Evolutionary conservation across 495 filamentous ascomycete species (phyloP).

Genomic region (Haplographium delicatum): DNA sequence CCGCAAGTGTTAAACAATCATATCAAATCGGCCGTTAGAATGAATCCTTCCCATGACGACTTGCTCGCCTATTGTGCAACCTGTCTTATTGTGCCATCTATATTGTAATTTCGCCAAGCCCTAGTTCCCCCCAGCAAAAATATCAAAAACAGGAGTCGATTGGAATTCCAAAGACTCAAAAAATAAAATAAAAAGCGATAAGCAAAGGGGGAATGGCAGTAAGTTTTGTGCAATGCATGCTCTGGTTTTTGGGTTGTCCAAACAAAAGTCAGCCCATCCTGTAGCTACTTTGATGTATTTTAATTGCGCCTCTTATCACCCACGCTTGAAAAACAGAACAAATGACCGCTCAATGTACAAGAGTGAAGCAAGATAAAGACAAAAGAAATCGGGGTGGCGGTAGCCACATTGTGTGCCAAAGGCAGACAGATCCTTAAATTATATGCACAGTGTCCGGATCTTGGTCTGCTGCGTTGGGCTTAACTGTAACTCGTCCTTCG

Average conservation of each 20-base stretch:
- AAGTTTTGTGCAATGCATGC: slow-evolving; percentile 10
- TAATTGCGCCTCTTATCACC: slow-evolving; percentile 13
- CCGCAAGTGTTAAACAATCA: slow-evolving; percentile 8
- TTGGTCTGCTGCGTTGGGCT: slow-evolving; percentile 34
- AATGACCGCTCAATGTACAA: slow-evolving; percentile 22
- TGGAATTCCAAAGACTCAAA: not conserved
- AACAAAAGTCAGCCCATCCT: slow-evolving; percentile 6
- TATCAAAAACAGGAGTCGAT: too few relatives aligned
- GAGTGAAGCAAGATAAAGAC: slow-evolving; percentile 14
- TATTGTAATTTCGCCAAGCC: not conserved
- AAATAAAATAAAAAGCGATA: not conserved
- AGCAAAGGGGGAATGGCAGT: slow-evolving; percentile 5
- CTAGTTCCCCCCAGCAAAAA: too few relatives aligned
- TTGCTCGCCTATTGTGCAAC: not conserved
- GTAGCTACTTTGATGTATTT: slow-evolving; percentile 6
- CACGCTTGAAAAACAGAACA: slow-evolving; percentile 2
- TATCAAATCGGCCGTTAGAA: slow-evolving; percentile 9
- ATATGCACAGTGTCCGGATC: slow-evolving; percentile 23
- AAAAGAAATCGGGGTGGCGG: slow-evolving; percentile 19
- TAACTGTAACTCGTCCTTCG: slow-evolving; percentile 43
- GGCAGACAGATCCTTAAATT: slow-evolving; percentile 1
- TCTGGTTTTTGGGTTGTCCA: slow-evolving; percentile 2
- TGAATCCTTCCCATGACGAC: not conserved
- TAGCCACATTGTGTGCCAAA: slow-evolving; percentile 5
- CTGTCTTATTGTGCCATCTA: slow-evolving; percentile 4